Conservation (phyloP, 2,329 filamentous ascomycete genomes). For the Phaeosphaeriaceae sp. region DNA sequence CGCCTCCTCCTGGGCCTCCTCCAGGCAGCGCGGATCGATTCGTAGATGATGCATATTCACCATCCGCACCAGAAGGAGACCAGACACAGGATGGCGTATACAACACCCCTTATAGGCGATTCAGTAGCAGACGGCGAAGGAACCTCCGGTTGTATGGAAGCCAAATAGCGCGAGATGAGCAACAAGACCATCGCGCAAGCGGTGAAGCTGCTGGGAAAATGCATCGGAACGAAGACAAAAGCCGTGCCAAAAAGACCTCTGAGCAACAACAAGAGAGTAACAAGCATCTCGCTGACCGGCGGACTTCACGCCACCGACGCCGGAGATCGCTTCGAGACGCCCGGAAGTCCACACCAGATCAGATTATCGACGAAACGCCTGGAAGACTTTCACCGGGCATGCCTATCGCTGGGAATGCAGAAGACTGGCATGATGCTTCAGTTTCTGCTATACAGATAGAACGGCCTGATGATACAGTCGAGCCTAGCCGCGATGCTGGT, state of each 20-base stretch:
- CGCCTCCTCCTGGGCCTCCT: slow-evolving; percentile 5
- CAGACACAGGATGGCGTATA: neutral
- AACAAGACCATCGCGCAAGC: neutral
- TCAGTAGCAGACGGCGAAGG: neutral
- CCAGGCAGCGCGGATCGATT: neutral
- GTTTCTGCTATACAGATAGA: neutral
- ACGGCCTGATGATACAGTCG: neutral
- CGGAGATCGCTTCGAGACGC: neutral
- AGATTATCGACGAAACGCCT: slow-evolving; percentile 1
- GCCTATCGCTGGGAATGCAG: neutral
- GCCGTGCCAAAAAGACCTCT: neutral
- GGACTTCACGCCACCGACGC: neutral
- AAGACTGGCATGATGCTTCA: neutral
- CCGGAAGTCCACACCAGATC: slow-evolving; percentile 3
- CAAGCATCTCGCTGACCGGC: neutral
- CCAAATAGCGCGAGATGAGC: neutral
- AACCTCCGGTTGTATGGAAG: neutral
- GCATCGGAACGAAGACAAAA: neutral
- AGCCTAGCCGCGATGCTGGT: neutral
- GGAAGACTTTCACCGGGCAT: neutral
- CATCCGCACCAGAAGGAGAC: neutral
- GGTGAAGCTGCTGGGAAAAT: neutral
- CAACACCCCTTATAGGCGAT: neutral
- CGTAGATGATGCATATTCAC: no score
- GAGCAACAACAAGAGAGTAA: neutral